A percentile compares a stretch with the other conserved stretches of the same genome.
Evolutionary conservation across 257 asterid species (phyloP).

Genomic region (Gentiana straminea): DNA sequence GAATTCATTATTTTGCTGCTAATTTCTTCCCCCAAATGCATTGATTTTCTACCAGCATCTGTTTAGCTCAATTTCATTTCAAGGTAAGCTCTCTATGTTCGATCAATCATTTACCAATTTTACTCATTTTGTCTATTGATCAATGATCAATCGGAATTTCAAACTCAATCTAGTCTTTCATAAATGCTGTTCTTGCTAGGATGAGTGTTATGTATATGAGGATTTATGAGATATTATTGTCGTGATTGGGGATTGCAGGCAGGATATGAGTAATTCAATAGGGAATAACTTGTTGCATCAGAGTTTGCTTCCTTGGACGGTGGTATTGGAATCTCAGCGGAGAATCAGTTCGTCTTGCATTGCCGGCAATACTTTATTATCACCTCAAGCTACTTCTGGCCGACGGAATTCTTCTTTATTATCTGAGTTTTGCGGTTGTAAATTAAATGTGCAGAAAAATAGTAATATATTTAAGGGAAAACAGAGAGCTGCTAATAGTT

Average conservation of each 20-base stretch:
- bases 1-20: too few relatives aligned
- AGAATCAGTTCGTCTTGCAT: conserved; percentile 49
- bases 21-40: too few relatives aligned
- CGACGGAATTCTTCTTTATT: conserved; percentile 47
- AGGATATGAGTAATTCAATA: conserved; percentile 55
- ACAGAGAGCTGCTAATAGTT: conserved; percentile 18
- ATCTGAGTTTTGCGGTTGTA: conserved; percentile 43
- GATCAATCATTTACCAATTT: too few relatives aligned
- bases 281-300: conserved; percentile 78
- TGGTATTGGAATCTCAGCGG: conserved; percentile 39
- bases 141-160: too few relatives aligned
- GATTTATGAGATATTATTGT: too few relatives aligned
- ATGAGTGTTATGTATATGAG: neutral
- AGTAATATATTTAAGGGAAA: conserved; percentile 46
- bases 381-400: conserved; percentile 51
- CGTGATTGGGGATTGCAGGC: neutral
- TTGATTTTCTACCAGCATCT: too few relatives aligned
- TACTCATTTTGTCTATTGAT: too few relatives aligned
- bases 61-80: too few relatives aligned
- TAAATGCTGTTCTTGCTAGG: too few relatives aligned
- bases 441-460: conserved; percentile 28
- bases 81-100: too few relatives aligned
- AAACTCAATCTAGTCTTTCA: too few relatives aligned
- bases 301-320: conserved; percentile 47
- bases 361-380: conserved; percentile 58